These are phyloP conservation scores for Diaporthe aspalathi DNA, from an alignment of 2,329 filamentous ascomycete species.

Conservation along the genomic window DNA sequence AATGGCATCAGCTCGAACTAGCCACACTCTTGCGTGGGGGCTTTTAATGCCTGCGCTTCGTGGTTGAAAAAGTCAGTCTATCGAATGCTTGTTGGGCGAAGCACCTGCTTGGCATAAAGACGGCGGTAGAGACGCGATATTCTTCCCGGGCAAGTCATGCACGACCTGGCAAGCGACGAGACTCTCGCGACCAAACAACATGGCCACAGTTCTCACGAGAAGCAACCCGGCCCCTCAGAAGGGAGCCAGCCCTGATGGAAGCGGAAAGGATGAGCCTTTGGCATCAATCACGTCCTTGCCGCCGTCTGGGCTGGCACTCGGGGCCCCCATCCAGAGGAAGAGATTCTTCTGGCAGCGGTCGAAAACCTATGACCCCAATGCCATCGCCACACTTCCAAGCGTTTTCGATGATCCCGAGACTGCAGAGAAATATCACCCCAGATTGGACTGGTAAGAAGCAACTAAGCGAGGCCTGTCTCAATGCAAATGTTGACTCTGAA, in stretches of 20 bases:
- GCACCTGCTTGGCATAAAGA: conserved; percentile 1
- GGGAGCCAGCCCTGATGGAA: neutral
- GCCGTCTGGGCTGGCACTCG: conserved; percentile 45
- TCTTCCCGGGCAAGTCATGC: neutral
- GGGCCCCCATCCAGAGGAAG: conserved; percentile 45
- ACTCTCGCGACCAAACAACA: neutral
- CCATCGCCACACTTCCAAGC: conserved; percentile 50
- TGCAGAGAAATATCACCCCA: conserved; percentile 50
- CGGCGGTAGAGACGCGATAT: no score
- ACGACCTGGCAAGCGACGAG: no score
- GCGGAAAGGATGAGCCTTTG: conserved; percentile 28
- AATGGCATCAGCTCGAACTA: neutral
- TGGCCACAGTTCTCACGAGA: conserved; percentile 34
- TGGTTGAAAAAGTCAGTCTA: neutral
- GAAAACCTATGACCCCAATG: conserved; percentile 46
- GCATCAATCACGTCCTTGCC: conserved; percentile 28
- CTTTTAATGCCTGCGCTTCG: neutral
- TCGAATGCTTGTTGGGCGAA: neutral
- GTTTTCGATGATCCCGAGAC: conserved; percentile 54
- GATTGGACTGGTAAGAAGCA: conserved; percentile 42
- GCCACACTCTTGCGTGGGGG: neutral
- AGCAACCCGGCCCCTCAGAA: neutral
- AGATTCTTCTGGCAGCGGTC: conserved; percentile 50
- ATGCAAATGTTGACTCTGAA: neutral
- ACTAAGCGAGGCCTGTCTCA: no score